Conservation (phyloP, 192 early-diverging fungal genomes). For the Spizellomyces punctatus region DNA sequence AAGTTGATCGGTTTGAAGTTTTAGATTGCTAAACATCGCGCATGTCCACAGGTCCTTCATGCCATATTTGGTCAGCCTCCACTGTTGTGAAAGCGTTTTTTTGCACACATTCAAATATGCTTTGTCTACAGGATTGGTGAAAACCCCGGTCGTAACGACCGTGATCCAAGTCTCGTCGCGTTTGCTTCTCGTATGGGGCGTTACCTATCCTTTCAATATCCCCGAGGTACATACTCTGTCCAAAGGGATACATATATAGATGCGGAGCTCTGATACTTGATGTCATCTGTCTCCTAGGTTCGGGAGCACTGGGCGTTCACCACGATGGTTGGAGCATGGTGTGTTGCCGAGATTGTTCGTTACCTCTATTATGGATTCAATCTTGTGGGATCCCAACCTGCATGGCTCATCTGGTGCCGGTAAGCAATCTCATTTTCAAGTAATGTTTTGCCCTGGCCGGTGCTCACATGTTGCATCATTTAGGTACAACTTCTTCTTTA, state of each 20-base stretch:
- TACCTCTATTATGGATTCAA: constrained; percentile 88
- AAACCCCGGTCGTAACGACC: constrained; percentile 78
- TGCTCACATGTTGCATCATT: constrained; percentile 8
- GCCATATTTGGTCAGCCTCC: constrained; percentile 28
- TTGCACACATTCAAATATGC: no score
- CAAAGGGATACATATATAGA: background rate
- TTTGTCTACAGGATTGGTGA: constrained; percentile 61
- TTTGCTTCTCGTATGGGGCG: constrained; percentile 81
- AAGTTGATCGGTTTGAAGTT: constrained; percentile 19
- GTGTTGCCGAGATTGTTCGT: constrained; percentile 86
- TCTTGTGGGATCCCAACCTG: constrained; percentile 63
- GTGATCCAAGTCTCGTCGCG: constrained; percentile 87
- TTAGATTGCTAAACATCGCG: constrained; percentile 5
- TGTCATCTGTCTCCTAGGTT: constrained; percentile 44
- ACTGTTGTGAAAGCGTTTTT: no score
- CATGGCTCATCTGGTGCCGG: constrained; percentile 63
- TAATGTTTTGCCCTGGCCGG: no score
- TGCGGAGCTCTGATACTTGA: no score
- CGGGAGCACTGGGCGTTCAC: constrained; percentile 68
- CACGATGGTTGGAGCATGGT: constrained; percentile 90
- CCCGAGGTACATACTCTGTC: constrained; percentile 2
- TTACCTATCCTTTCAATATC: constrained; percentile 61
- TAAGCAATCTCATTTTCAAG: constrained; percentile 1
- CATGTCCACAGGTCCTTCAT: constrained; percentile 7
- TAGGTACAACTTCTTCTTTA: constrained; percentile 93